Evolutionary conservation across 371 early-diverging fungal species (phyloP), one percentile per base, ranked within the genome.

Genomic region (Mucor plumbeus): DNA sequence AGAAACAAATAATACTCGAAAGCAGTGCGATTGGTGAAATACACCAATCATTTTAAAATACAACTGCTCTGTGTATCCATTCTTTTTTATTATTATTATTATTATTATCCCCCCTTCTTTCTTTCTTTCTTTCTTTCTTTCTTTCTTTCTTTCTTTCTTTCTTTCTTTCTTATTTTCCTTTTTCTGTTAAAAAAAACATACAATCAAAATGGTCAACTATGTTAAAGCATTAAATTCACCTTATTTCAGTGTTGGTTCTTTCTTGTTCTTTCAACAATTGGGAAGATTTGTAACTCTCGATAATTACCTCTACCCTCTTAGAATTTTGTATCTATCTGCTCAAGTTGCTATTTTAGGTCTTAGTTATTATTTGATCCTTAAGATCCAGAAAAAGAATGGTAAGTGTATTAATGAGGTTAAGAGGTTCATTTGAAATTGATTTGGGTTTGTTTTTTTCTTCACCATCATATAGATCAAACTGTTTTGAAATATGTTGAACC

Each of bases 401-500:
- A 78, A 64, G 58, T 14, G 41, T 41, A 15, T 10, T 41, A 14
- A 14, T 41, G 41, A 14, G 5, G 10, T 9, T 41, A 10, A 14
- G 11, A 3, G 41, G 26, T 1, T 26, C 26, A 26, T 26, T 1
- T 26, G 26, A 26, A 26, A 26, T 26, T 26, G 26, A 26, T 26
- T 26, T 3, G 26, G 26, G 26, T 26, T 26, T 26, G 26, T 26
- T 26, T 26, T 26, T 26, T 26, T 26, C 3, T 26, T 26, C 26
- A 26, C 15, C 43, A n/a, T 15, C 14, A 7, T 36, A 9, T 60
- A 82, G 83, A 82, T 61, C 69, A 69, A 31, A 82, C 83, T 26
- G 33, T 61, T 10, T 56, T 82, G 17, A 72, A 73, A 13, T 82
- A 82, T 50, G 80, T 82, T 14, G 74, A 80, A 34, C 78, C 80